These are phyloP conservation scores for Xylariomycetidae sp. DNA, from an alignment of 2,329 filamentous ascomycete species.

Conservation along the genomic window DNA sequence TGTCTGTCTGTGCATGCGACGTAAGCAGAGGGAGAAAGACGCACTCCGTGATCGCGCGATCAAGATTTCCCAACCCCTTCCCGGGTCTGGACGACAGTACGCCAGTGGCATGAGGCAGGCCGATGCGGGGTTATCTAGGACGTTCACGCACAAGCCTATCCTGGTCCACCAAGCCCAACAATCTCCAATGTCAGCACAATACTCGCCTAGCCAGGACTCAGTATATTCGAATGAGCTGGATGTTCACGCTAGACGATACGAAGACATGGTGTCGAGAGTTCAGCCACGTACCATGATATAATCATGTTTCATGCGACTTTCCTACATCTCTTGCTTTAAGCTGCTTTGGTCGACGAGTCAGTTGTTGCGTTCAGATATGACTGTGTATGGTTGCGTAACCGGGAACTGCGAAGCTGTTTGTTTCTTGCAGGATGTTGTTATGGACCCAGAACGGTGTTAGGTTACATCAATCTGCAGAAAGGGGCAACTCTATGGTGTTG, in stretches of 20 bases:
- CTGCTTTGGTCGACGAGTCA: too few relatives aligned
- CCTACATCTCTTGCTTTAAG: too few relatives aligned
- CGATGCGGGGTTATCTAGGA: slow-evolving; percentile 17
- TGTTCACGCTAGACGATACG: slow-evolving; percentile 48
- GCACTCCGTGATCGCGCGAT: slow-evolving; percentile 23
- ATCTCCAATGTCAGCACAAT: slow-evolving; percentile 14
- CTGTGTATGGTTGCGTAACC: too few relatives aligned
- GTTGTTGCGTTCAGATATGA: too few relatives aligned
- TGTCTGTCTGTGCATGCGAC: slow-evolving; percentile 35
- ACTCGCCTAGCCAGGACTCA: slow-evolving; percentile 14
- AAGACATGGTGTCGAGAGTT: slow-evolving; percentile 52
- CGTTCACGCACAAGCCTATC: slow-evolving; percentile 10
- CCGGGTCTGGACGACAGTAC: slow-evolving; percentile 37
- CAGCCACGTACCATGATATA: slow-evolving; percentile 38
- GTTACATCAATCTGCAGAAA: too few relatives aligned
- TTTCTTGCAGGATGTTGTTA: too few relatives aligned
- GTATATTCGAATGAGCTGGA: slow-evolving; percentile 37
- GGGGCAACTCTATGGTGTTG: too few relatives aligned
- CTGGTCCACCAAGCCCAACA: slow-evolving; percentile 3
- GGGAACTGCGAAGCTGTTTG: too few relatives aligned
- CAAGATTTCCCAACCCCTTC: slow-evolving; percentile 49
- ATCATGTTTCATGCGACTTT: too few relatives aligned
- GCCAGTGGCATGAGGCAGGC: slow-evolving; percentile 19
- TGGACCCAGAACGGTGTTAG: too few relatives aligned
- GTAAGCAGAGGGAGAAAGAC: slow-evolving; percentile 22